These are phyloP conservation scores for Monosporascus sp. DNA, from an alignment of 2,329 filamentous ascomycete genomes.

Conservation along the genomic window DNA sequence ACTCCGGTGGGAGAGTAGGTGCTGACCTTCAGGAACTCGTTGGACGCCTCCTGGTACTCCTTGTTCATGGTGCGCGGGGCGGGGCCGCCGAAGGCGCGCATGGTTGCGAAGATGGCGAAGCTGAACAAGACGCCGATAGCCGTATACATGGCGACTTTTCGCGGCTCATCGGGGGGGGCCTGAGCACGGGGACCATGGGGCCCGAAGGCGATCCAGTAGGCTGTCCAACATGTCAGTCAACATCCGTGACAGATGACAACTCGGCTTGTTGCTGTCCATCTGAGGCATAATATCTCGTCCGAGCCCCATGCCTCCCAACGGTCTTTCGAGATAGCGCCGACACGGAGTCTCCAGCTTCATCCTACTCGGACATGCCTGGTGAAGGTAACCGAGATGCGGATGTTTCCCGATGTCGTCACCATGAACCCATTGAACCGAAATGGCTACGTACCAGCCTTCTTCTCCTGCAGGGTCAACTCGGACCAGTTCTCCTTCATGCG, in stretches of 20 bases:
- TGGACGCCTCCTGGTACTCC: slow-evolving; percentile 93
- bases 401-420: neutral
- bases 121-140: slow-evolving; percentile 61
- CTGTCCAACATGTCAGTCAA: slow-evolving; percentile 47
- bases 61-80: slow-evolving; percentile 84
- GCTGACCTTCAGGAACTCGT: slow-evolving; percentile 88
- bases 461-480: slow-evolving; percentile 91
- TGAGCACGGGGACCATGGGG: slow-evolving; percentile 87
- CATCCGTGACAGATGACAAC: too few relatives aligned
- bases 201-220: slow-evolving; percentile 98
- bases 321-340: too few relatives aligned
- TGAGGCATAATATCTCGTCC: too few relatives aligned
- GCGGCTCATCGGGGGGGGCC: slow-evolving; percentile 76
- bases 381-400: neutral
- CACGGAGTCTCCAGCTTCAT: neutral
- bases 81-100: slow-evolving; percentile 67
- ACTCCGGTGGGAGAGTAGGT: neutral
- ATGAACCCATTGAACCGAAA: neutral
- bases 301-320: too few relatives aligned
- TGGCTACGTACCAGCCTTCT: slow-evolving; percentile 87
- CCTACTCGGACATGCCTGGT: neutral
- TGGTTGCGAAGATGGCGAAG: slow-evolving; percentile 64
- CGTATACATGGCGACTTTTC: slow-evolving; percentile 72
- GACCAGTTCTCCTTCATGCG: slow-evolving; percentile 98
- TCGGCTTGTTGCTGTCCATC: too few relatives aligned